Conservation (phyloP, 2,329 filamentous ascomycete genomes). For the Leptographium galeiforme region DNA sequence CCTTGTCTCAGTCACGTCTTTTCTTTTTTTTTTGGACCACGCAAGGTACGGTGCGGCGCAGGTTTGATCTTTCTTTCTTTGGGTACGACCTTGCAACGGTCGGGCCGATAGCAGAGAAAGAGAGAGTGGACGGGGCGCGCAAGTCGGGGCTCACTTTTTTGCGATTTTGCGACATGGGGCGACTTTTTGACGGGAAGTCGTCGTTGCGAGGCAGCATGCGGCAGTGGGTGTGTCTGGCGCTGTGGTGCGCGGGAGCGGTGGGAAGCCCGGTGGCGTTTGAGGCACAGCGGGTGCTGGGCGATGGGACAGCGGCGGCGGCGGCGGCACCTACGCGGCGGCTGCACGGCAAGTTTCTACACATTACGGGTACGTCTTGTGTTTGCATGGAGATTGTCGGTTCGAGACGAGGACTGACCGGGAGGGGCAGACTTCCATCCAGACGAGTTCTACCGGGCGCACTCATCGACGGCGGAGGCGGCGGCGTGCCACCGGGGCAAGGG, state of each 20-base stretch:
- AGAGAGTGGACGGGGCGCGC: no score
- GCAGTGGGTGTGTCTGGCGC: neutral
- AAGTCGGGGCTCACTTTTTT: no score
- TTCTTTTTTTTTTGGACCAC: no score
- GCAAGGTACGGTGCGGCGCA: no score
- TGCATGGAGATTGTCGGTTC: no score
- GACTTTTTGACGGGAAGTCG: neutral
- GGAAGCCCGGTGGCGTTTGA: conserved; percentile 12
- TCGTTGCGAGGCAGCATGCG: neutral
- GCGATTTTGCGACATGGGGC: neutral
- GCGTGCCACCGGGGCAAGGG: conserved; percentile 74
- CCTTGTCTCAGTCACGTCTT: no score
- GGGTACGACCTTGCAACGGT: no score
- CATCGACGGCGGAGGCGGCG: conserved; percentile 52
- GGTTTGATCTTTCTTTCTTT: no score
- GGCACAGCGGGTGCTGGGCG: conserved; percentile 11
- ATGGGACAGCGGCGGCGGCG: conserved; percentile 3
- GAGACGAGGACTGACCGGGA: no score
- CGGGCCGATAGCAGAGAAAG: no score
- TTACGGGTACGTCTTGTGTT: conserved; percentile 52
- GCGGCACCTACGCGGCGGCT: conserved; percentile 30
- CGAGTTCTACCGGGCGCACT: conserved; percentile 67
- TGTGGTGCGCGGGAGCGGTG: conserved; percentile 19
- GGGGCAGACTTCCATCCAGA: conserved; percentile 79
- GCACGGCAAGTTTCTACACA: conserved; percentile 70